Evolutionary conservation across 768 basidiomycete species (phyloP).

Genomic region (Russula sp.): DNA sequence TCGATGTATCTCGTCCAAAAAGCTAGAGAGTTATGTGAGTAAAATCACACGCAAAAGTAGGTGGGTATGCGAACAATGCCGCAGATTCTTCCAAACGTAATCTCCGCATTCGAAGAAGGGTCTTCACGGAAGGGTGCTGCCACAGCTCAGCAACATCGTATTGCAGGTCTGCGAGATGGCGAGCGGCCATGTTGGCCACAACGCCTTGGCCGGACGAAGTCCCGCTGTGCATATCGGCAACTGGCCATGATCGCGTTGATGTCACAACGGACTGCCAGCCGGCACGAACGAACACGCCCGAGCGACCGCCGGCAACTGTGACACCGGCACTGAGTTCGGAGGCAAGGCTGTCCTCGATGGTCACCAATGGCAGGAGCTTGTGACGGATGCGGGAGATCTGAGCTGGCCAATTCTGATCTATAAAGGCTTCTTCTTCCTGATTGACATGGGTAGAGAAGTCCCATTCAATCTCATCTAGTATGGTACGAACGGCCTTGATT

Average conservation of each 20-base stretch:
- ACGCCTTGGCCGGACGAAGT: constrained; percentile 30
- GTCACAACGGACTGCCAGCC: constrained; percentile 66
- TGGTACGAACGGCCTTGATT: constrained; percentile 34
- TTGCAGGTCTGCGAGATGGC: constrained; percentile 44
- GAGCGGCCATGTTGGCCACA: constrained; percentile 49
- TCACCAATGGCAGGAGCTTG: constrained; percentile 55
- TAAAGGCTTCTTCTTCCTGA: constrained; percentile 18
- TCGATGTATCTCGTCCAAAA: constrained; percentile 57
- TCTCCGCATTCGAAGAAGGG: constrained; percentile 50
- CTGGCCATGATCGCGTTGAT: constrained; percentile 39
- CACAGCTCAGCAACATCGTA: constrained; percentile 59
- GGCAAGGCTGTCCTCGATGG: constrained; percentile 61
- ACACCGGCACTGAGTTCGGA: constrained; percentile 64
- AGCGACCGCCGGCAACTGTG: constrained; percentile 51
- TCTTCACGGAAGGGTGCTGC: constrained; percentile 60
- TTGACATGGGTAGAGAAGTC: constrained; percentile 22
- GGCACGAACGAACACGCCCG: constrained; percentile 60
- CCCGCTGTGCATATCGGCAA: constrained; percentile 32
- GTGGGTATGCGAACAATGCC: constrained; percentile 52
- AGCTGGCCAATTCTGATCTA: constrained; percentile 30
- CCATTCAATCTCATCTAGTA: constrained; percentile 27
- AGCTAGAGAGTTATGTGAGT: constrained; percentile 39
- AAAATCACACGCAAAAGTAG: background rate
- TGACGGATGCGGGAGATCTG: constrained; percentile 50
- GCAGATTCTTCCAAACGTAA: constrained; percentile 71